Evolutionary conservation across 2,329 filamentous ascomycete genomes (phyloP).

Genomic region (Massarina eburnea): DNA sequence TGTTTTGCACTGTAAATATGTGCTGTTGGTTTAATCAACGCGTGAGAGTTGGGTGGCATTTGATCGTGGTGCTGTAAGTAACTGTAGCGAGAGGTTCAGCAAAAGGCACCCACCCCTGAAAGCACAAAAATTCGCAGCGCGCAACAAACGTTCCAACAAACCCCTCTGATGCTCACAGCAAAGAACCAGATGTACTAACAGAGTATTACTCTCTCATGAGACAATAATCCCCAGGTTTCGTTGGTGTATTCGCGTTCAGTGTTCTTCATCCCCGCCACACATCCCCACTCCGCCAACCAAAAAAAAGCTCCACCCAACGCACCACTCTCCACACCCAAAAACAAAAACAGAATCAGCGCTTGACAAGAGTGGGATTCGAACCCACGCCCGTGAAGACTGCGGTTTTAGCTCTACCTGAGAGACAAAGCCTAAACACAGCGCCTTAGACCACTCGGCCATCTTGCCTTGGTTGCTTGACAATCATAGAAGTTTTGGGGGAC

Average conservation of each 20-base stretch:
- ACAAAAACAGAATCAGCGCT: slow-evolving; percentile 9
- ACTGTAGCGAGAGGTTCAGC: too few relatives aligned
- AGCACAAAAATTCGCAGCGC: too few relatives aligned
- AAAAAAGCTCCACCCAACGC: neutral
- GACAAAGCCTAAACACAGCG: slow-evolving; percentile 32
- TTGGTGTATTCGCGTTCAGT: neutral
- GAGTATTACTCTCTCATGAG: too few relatives aligned
- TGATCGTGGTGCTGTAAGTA: too few relatives aligned
- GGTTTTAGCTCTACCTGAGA: slow-evolving; percentile 13
- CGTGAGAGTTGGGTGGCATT: too few relatives aligned
- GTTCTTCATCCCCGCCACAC: neutral
- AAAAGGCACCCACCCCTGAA: too few relatives aligned
- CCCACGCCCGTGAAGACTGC: slow-evolving; percentile 28
- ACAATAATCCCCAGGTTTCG: too few relatives aligned
- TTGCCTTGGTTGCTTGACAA: slow-evolving; percentile 4
- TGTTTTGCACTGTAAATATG: too few relatives aligned
- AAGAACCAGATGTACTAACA: too few relatives aligned
- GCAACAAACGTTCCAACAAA: too few relatives aligned
- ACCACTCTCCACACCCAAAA: neutral
- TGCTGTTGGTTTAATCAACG: too few relatives aligned
- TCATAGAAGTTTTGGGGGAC: neutral
- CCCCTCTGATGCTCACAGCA: too few relatives aligned
- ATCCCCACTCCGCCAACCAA: neutral
- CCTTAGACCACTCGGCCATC: slow-evolving; percentile 35
- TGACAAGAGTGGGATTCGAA: slow-evolving; percentile 31